Evolutionary conservation across 1,284 basidiomycete species (phyloP).

Genomic region (Malassezia arunalokei): DNA sequence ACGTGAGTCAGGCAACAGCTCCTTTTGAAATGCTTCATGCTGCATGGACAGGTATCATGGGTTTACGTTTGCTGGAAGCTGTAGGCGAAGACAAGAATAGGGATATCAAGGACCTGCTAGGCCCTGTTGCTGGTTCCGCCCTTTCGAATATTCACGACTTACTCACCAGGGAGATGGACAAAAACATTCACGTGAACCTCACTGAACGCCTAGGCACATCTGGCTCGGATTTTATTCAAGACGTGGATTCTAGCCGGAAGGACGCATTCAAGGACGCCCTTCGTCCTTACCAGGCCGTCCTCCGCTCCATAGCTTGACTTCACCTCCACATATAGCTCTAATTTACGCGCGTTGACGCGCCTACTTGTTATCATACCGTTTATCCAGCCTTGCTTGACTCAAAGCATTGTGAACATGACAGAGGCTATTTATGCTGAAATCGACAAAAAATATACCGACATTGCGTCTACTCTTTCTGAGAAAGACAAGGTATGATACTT

Average conservation of each 20-base stretch:
- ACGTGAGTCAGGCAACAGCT: background rate
- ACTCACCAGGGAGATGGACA: background rate
- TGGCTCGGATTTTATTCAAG: background rate
- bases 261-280: constrained; percentile 1
- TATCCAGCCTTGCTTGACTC: background rate
- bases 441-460: constrained; percentile 11
- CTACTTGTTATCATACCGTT: background rate
- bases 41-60: constrained; percentile 12
- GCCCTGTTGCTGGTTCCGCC: background rate
- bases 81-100: background rate
- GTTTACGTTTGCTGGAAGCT: background rate
- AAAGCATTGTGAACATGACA: background rate
- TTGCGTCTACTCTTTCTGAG: constrained; percentile 5
- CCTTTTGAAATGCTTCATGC: constrained; percentile 5
- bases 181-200: background rate
- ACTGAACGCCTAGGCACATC: background rate
- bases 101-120: background rate
- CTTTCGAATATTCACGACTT: background rate
- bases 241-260: background rate
- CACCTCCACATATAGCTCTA: background rate
- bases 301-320: background rate
- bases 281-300: background rate
- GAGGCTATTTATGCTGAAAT: constrained; percentile 7
- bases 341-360: background rate
- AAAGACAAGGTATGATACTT: constrained; percentile 15